Conservation (phyloP, 805 yeast species). For the Priceomyces melissophilus region DNA sequence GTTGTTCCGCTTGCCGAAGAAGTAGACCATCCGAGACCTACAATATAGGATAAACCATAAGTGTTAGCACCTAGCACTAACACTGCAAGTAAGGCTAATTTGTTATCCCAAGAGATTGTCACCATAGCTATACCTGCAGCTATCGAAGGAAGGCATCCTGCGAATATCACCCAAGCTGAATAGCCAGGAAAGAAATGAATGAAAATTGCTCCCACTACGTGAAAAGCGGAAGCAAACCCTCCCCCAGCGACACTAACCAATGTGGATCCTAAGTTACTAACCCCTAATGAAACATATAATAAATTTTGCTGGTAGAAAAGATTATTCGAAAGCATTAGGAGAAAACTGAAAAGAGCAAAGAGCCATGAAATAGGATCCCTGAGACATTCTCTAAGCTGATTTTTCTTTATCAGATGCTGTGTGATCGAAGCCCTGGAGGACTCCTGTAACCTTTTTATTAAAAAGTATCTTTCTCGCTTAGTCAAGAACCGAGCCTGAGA, state of each 20-base stretch:
- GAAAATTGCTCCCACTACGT: conserved; percentile 34
- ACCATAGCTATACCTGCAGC: conserved; percentile 46
- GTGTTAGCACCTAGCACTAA: conserved; percentile 46
- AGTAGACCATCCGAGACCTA: conserved; percentile 25
- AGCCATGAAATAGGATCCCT: conserved; percentile 32
- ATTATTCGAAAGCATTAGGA: conserved; percentile 3
- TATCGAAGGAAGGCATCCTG: conserved; percentile 32
- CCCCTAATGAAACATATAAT: conserved; percentile 32
- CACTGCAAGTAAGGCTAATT: conserved; percentile 41
- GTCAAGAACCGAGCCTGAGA: conserved; percentile 45
- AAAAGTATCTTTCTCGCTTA: conserved; percentile 47
- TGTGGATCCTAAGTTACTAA: conserved; percentile 42
- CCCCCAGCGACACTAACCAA: conserved; percentile 53
- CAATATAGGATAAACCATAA: conserved; percentile 35
- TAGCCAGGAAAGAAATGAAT: conserved; percentile 14
- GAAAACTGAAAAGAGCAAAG: conserved; percentile 5
- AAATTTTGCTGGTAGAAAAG: conserved; percentile 5
- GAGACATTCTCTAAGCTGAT: conserved; percentile 46
- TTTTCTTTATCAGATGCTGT: conserved; percentile 40
- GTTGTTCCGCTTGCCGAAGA: conserved; percentile 48
- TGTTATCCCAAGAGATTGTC: conserved; percentile 42
- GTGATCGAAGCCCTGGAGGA: conserved; percentile 27
- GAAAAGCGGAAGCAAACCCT: conserved; percentile 44
- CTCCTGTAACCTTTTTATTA: conserved; percentile 32
- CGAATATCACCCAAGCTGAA: conserved; percentile 30